Conservation (phyloP, 495 filamentous ascomycete species). For the Halenospora varia region DNA sequence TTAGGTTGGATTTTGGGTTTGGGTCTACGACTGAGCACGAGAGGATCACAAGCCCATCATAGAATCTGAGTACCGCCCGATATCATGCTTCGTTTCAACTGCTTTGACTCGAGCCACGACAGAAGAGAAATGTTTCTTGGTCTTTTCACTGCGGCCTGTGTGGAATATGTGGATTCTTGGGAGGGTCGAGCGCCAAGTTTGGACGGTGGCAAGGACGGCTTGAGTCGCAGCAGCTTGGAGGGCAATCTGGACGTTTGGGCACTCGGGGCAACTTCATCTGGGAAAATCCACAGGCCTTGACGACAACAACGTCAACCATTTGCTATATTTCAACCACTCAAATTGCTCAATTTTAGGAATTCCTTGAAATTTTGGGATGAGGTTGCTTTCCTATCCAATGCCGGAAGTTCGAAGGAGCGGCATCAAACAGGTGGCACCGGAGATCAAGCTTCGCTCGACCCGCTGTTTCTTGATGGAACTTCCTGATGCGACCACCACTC, state of each 20-base stretch:
- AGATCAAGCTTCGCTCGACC: neutral
- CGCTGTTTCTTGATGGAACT: neutral
- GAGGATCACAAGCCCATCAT: neutral
- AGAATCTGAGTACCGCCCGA: neutral
- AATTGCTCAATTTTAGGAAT: neutral
- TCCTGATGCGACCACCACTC: neutral
- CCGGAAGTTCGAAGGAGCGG: neutral
- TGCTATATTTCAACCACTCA: neutral
- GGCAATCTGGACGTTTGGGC: no score
- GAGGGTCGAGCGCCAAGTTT: no score
- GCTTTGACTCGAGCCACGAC: neutral
- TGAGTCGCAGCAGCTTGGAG: no score
- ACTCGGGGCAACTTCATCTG: neutral
- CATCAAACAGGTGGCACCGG: neutral
- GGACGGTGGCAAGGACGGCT: no score
- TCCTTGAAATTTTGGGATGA: neutral
- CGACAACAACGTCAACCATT: neutral
- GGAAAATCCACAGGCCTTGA: no score
- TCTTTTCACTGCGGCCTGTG: neutral
- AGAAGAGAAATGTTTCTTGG: neutral
- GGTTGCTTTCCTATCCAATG: neutral
- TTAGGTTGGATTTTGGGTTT: no score
- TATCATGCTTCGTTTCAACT: neutral
- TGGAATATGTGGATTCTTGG: no score
- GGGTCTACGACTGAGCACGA: no score